These are phyloP conservation scores for Monosporozyma unispora DNA, from an alignment of 805 yeast genomes.

Conservation along the genomic window DNA sequence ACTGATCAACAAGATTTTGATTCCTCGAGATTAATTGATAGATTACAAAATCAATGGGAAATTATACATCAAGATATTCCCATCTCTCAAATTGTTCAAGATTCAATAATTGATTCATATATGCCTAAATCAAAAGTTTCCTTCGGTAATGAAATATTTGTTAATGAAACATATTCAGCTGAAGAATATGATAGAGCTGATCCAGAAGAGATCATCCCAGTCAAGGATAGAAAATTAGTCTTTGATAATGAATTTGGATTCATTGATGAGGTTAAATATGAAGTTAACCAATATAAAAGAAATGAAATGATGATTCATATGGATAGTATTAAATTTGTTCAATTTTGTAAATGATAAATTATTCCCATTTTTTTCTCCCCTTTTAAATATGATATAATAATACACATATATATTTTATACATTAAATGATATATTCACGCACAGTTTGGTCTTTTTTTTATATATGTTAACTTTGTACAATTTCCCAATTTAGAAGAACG, in stretches of 20 bases:
- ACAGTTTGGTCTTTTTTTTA: too few relatives aligned
- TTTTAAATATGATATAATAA: too few relatives aligned
- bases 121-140: constrained; percentile 11
- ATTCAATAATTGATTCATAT: constrained; percentile 1
- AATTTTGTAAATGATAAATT: constrained; percentile 36
- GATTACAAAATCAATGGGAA: constrained; percentile 21
- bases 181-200: constrained; percentile 24
- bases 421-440: too few relatives aligned
- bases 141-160: constrained; percentile 22
- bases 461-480: too few relatives aligned
- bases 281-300: constrained; percentile 56
- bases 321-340: constrained; percentile 52
- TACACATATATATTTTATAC: too few relatives aligned
- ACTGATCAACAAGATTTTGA: constrained; percentile 1
- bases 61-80: constrained; percentile 10
- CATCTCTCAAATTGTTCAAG: neutral
- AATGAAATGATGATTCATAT: constrained; percentile 64
- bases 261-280: constrained; percentile 41
- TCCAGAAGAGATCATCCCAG: constrained; percentile 4
- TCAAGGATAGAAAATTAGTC: neutral
- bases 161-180: constrained; percentile 24
- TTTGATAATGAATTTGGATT: constrained; percentile 11
- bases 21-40: constrained; percentile 1
- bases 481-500: too few relatives aligned
- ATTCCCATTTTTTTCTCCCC: neutral